A percentile compares a stretch with the other conserved stretches of the same genome.
phyloP scores from a whole-genome alignment of 345 rosid genomes.

The Firmiana major region DNA sequence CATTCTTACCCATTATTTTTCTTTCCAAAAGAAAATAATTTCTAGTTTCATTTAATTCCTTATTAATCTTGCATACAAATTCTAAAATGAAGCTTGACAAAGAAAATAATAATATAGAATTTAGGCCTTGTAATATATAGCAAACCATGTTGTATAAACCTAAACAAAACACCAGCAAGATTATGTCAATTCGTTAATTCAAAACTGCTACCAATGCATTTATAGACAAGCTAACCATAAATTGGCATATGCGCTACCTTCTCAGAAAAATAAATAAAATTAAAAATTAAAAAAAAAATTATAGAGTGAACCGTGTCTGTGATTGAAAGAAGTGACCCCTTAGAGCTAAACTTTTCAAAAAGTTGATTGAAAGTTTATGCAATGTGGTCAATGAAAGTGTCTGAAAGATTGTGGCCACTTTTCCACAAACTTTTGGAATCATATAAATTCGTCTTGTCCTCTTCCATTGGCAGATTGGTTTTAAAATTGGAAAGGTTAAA shows the following conservation, averaged over 20 bases:
- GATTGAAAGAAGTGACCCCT: neutral
- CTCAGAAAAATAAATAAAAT: too few relatives aligned
- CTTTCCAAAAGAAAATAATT: neutral
- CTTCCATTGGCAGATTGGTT: too few relatives aligned
- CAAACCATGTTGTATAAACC: too few relatives aligned
- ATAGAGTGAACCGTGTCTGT: neutral
- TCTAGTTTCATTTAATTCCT: neutral
- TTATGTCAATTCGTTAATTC: too few relatives aligned
- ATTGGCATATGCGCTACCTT: neutral
- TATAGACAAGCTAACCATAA: neutral
- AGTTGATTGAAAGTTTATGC: neutral
- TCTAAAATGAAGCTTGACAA: neutral
- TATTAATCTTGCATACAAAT: neutral
- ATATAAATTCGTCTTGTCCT: neutral
- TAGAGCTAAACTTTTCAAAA: constrained; percentile 3
- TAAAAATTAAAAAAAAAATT: neutral
- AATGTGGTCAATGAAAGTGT: neutral
- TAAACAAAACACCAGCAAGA: too few relatives aligned
- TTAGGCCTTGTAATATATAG: too few relatives aligned
- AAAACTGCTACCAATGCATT: neutral
- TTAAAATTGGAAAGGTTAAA: too few relatives aligned
- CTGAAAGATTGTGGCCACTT: neutral
- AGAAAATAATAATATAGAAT: neutral
- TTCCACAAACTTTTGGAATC: constrained; percentile 16
- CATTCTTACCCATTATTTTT: neutral